Evolutionary conservation across 192 early-diverging fungal genomes (phyloP), one percentile per base, ranked within the genome.

Genomic region (Coemansia sp.): DNA sequence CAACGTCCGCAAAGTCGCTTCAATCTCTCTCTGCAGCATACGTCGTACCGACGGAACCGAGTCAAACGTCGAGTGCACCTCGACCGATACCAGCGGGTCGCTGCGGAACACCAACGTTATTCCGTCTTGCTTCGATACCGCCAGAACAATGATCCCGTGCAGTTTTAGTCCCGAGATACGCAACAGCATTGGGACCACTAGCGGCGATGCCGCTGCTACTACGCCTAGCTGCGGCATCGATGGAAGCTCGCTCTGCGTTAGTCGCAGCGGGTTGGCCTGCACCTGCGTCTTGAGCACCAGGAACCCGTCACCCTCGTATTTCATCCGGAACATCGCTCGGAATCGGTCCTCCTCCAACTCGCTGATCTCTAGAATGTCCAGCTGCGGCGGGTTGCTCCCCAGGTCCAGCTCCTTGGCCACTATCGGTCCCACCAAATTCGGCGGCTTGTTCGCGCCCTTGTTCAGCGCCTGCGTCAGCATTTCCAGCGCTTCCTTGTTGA

Each of bases 41-140:
- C 88, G 72, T 48, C 92, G 86, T 45, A 99, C 92, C 36, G 87
- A 91, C 18, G 93, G 88, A 34, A 98, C 88, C 67, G 90, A 88
- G 66, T 99, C 97, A 73, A 99, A 99, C 1, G 97, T 97, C n/a
- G 94, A 96, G 62, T 90, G 92, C 42, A 99, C 94, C 57, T 92
- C 86, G 10, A 99, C 91, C 0, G 88, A 90, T 49, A 98, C 96
- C 28, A 99, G 72, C 11, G 97, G 96, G 67, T 98, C 96, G 69
- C 94, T 98, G 69, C 97, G 96, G 69, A 99, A 98, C 17, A 94
- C 95, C 51, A 99, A 84, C 0, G 96, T 98, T 28, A 98, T 90
- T 28, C 97, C 97, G 70, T 92, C 93, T 54, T 89, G 84, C 75
- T 96, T 93, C 66, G 94, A 94, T 1, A 99, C 93, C 0, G 94